Conservation (phyloP, 495 filamentous ascomycete species). For the Penicillium waksmanii region DNA sequence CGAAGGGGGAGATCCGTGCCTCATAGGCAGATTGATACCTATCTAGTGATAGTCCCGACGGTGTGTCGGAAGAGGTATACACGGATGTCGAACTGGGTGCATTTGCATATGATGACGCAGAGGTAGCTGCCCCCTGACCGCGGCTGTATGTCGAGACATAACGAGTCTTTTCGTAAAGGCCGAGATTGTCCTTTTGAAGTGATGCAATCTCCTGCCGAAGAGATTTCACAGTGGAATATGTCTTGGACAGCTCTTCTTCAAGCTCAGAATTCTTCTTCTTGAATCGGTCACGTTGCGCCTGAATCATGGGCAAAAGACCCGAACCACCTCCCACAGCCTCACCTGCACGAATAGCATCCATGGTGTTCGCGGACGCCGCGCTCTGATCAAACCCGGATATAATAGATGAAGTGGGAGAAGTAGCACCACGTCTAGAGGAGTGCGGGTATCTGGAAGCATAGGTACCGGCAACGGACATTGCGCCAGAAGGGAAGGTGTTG, state of each 20-base stretch:
- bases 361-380: conserved; percentile 47
- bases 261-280: conserved; percentile 93
- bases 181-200: conserved; percentile 94
- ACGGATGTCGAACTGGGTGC: conserved; percentile 77
- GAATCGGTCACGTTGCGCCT: conserved; percentile 96
- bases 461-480: conserved; percentile 91
- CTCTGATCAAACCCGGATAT: conserved; percentile 88
- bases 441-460: conserved; percentile 82
- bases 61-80: conserved; percentile 60
- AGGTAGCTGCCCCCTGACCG: conserved; percentile 62
- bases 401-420: conserved; percentile 96
- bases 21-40: conserved; percentile 94
- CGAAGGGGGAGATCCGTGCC: conserved; percentile 91
- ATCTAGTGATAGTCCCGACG: conserved; percentile 71
- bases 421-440: conserved; percentile 67
- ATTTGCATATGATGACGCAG: conserved; percentile 69
- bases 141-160: conserved; percentile 93
- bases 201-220: conserved; percentile 89
- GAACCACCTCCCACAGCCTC: conserved; percentile 81
- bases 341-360: conserved; percentile 63
- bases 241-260: conserved; percentile 85
- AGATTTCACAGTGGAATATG: conserved; percentile 79
- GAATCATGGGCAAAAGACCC: conserved; percentile 96
- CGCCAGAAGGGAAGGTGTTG: conserved; percentile 81
- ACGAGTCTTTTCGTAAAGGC: conserved; percentile 96